Evolutionary conservation across 2,329 filamentous ascomycete species (phyloP), one percentile per base, ranked within the genome.

Genomic region (Aspergillus felis): DNA sequence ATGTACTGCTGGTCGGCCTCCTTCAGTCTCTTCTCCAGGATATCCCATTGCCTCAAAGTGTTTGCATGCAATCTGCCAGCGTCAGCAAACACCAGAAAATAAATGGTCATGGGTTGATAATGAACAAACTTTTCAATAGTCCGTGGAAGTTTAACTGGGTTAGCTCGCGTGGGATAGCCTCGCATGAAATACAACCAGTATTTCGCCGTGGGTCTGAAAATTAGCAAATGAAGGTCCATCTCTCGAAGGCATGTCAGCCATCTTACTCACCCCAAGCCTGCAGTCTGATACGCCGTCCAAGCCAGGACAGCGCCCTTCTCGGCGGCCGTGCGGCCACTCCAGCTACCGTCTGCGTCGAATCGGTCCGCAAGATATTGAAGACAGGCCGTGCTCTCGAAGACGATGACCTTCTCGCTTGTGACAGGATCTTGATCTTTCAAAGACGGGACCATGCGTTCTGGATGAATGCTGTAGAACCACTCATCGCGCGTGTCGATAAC

Each of bases 171-270:
- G 3, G 55, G 55, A 35, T 54, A 54, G 9, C 51, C 55, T 44
- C 55, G 55, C 8, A 55, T 42, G 50, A 58, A 58, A 32, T 55
- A 55, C 9, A 58, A 35, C 56, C 56, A 58, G 29, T 55, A 58
- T 35, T 58, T 55, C 1, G 56, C 53, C n/a, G 56, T 58, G 2
- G 56, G 49, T 4, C 56, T 49, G 22, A 22, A 22, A 22, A 22
- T 22, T 22, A 22, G 22, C 22, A 22, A 22, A 22, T 22, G 22
- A 22, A 22, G 22, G 22, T 22, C 22, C 22, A 22, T 22, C 22
- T 22, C 22, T 22, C 22, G 22, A 22, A 22, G 22, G 22, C 22
- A 22, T 22, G 22, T 22, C 22, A 22, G 22, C 22, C 22, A 22
- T 2, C 22, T 22, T 22, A 42, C 38, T 12, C 14, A 54, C 44